phyloP scores from a whole-genome alignment of 306 rosid species.

The Abrus precatorius region DNA sequence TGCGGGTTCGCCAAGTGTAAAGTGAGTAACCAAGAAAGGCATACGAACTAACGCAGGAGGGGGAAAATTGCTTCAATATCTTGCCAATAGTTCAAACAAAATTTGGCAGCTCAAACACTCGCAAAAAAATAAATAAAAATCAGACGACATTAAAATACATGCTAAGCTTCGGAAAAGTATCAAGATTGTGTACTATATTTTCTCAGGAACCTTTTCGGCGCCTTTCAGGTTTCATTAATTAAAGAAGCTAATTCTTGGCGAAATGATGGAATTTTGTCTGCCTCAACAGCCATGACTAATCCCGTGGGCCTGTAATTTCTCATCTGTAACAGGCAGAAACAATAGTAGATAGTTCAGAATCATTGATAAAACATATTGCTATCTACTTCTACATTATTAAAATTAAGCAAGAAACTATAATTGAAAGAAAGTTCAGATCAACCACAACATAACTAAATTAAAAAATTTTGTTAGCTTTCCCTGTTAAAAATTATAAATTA shows the following conservation, averaged over 20 bases:
- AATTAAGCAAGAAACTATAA: constrained; percentile 29
- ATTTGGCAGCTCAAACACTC: constrained; percentile 35
- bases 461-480: constrained; percentile 12
- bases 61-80: constrained; percentile 15
- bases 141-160: neutral
- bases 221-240: constrained; percentile 53
- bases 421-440: constrained; percentile 17
- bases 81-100: constrained; percentile 19
- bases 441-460: constrained; percentile 7
- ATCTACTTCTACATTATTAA: constrained; percentile 20
- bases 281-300: constrained; percentile 70
- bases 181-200: neutral
- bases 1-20: neutral
- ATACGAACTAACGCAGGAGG: constrained; percentile 6
- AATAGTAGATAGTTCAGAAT: constrained; percentile 38
- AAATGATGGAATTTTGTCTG: constrained; percentile 65
- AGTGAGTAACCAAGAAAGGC: neutral
- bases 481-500: constrained; percentile 16
- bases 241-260: constrained; percentile 65
- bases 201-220: constrained; percentile 35
- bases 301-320: constrained; percentile 67
- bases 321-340: constrained; percentile 58
- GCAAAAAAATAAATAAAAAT: neutral
- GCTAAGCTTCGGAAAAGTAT: constrained; percentile 21
- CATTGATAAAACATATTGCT: constrained; percentile 12